A percentile compares a stretch with the other conserved stretches of the same genome.
Evolutionary conservation across 345 rosid species (phyloP).

Genomic region (Boechera retrofracta): DNA sequence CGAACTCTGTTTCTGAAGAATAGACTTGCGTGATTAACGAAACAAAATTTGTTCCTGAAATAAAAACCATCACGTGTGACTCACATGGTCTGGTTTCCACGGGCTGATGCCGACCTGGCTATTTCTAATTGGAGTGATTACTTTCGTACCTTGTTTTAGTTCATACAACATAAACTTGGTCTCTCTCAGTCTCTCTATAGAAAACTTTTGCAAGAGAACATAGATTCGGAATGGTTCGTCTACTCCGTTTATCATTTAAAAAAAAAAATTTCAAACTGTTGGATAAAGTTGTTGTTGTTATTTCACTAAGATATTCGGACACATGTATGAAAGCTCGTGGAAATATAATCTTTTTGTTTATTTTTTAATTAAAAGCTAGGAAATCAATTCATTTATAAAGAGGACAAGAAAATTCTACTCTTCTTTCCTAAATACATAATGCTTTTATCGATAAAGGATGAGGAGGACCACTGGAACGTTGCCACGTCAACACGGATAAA

Average conservation of each 20-base stretch:
- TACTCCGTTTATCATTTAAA: background rate
- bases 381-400: background rate
- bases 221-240: constrained; percentile 24
- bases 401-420: background rate
- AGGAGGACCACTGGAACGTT: background rate
- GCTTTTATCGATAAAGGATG: background rate
- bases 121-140: constrained; percentile 22
- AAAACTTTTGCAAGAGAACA: constrained; percentile 18
- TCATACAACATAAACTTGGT: constrained; percentile 10
- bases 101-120: constrained; percentile 25
- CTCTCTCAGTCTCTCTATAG: background rate
- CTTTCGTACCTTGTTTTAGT: background rate
- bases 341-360: background rate
- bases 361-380: background rate
- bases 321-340: constrained; percentile 18
- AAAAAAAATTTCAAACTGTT: background rate
- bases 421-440: background rate
- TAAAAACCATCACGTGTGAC: constrained; percentile 18
- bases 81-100: constrained; percentile 23
- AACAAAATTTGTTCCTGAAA: background rate
- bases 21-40: too few relatives aligned
- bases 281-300: background rate
- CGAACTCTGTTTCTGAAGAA: too few relatives aligned
- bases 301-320: background rate
- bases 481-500: constrained; percentile 21